Base-by-base conservation (phyloP, 2,329 filamentous ascomycete genomes). In the Pleurostoma richardsiae region DNA sequence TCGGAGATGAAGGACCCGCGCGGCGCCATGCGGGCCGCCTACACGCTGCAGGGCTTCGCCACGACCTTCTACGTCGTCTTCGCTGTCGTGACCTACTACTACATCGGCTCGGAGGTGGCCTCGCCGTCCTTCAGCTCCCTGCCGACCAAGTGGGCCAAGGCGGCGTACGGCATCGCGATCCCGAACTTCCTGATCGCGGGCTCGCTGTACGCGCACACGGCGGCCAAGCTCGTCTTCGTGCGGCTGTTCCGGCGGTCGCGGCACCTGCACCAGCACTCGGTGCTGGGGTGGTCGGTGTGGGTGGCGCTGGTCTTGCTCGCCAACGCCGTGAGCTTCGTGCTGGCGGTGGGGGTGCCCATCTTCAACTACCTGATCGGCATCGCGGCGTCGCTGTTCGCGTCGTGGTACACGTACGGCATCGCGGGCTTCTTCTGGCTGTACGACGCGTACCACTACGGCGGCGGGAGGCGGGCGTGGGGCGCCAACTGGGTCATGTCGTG, bases 301-400 rank as follows among this genome's bases (percentile, higher is more conserved):
- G 58, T 66, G 3, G 44, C 66, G 0, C 58, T 79, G 6, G 65
- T 77, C 4, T 31, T 77, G 3, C 38, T 75, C 5, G 65, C 71
- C 49, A 77, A 76, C 43, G 66, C 56, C 1, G 63, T 68, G 3
- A 70, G 74, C 1, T 69, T 70, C 48, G 52, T 70, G 29, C 58
- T 70, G 19, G 63, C 68, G 5, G 68, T 74, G 2, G 72, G 73
- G 4, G 73, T 79, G 29, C 76, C 76, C 1, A 72, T 77, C 27
- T 78, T 79, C 61, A 74, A 72, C 49, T 77, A 78, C 46, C 57
- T 79, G 8, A 69, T 79, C 29, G 74, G 73, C 3, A 72, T 79
- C 40, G 64, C 71, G 26, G 71, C 74, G 0, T 68, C 67, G 4
- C 58, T 77, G 6, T 79, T 79, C 49, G 74, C 75, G 2, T 66